Evolutionary conservation across 306 rosid genomes (phyloP), one percentile per base, ranked within the genome.

Genomic region (Lathyrus aphaca): DNA sequence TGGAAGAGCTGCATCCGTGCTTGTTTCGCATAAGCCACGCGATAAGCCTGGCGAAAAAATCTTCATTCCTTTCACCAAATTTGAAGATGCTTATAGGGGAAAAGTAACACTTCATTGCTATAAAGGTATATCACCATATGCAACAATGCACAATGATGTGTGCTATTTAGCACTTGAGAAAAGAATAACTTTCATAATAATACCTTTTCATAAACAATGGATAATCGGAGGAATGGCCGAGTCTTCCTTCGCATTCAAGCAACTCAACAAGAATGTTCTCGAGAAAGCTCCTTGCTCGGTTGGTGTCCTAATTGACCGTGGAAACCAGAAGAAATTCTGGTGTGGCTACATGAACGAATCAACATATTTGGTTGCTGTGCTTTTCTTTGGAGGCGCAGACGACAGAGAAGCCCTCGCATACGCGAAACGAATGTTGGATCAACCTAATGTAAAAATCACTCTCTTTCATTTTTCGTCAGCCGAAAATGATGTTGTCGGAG

Each of bases 251-350:
- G 78, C 81, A 44, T 75, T 63, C 27, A 74, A 82, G 43, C 83
- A 81, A 10, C 74, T 87, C 17, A 84, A 86, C 83, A 74, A 74
- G 43, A 86, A 79, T 18, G 87, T 87, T n/a, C 88, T 85, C 10
- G 91, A 83, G n/a, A 84, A 82, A 69, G 88, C 97, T 21, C 96
- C 97, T 54, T 91, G 97, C 74, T 83, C 96, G 0, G 90, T 91
- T 29, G 96, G 96, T 0, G 74, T 89, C 56, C 89, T 91, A 0
- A 62, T 89, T 1, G 91, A 91, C 61, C 85, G 82, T 5, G 90
- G 91, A 10, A 76, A 50, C 35, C 82, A 68, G 35, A 66, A 57
- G 51, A 72, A 38, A 14, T 79, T 79, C 35, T 72, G 78, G 78
- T 67, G 50, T 42, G 77, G 56, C 5, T 57, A 38, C 19, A 61